phyloP scores from a whole-genome alignment of 2,329 filamentous ascomycete species.

The Apiospora koreana region DNA sequence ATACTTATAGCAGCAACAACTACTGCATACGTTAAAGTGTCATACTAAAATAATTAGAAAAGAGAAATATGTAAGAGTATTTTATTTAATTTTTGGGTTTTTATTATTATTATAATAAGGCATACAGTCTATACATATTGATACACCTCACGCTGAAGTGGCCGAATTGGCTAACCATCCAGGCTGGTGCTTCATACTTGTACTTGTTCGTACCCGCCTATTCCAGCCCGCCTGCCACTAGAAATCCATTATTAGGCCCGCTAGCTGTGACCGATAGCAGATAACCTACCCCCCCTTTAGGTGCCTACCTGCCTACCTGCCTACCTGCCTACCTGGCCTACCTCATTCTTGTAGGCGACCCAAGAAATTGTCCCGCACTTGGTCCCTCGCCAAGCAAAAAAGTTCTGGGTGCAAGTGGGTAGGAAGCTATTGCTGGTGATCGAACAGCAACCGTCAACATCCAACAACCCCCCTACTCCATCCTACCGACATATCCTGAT shows the following conservation, averaged over 20 bases:
- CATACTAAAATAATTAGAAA: too few relatives aligned
- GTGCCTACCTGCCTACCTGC: conserved; percentile 4
- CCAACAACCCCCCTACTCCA: neutral
- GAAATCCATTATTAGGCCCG: neutral
- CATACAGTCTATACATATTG: too few relatives aligned
- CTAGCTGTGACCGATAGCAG: conserved; percentile 3
- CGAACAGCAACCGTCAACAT: neutral
- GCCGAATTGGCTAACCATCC: too few relatives aligned
- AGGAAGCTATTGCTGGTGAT: conserved; percentile 8
- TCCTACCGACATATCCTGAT: neutral
- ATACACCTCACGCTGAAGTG: too few relatives aligned
- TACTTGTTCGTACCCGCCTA: neutral
- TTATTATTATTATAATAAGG: too few relatives aligned
- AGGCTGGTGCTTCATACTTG: too few relatives aligned
- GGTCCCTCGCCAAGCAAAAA: conserved; percentile 10
- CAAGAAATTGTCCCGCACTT: conserved; percentile 9
- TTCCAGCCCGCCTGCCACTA: neutral
- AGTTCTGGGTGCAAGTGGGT: conserved; percentile 12
- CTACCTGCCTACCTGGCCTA: neutral
- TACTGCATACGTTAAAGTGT: too few relatives aligned
- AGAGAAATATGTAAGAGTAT: too few relatives aligned
- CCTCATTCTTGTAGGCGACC: conserved; percentile 5
- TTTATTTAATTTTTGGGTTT: too few relatives aligned
- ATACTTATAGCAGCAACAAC: too few relatives aligned
- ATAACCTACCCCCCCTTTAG: conserved; percentile 4